Percentiles rank a stretch among this genome's conserved stretches.
Evolutionary conservation across 2,329 filamentous ascomycete genomes (phyloP).

Genomic region (Sporothrix pallida): DNA sequence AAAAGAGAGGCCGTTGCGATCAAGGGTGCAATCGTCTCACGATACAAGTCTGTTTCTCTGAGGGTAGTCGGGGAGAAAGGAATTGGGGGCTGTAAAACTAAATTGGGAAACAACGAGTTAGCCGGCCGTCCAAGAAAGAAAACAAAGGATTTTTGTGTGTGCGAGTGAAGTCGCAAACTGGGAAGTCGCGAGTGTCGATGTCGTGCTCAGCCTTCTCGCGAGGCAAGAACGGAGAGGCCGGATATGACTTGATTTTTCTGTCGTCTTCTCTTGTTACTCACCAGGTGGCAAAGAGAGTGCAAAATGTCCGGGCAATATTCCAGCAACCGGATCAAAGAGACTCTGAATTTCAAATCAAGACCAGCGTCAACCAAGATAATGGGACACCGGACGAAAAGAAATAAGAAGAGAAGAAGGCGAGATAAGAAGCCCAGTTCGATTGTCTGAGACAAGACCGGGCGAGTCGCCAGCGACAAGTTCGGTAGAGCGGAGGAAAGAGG

Average conservation of each 20-base stretch:
- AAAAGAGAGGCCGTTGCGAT: constrained; percentile 16
- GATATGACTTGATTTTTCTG: background rate
- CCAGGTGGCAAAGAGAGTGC: constrained; percentile 27
- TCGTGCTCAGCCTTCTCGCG: background rate
- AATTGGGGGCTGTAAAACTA: background rate
- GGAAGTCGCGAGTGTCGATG: constrained; percentile 8
- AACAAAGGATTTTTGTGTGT: background rate
- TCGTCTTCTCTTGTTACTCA: constrained; percentile 10
- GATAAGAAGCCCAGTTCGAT: constrained; percentile 36
- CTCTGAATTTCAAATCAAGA: constrained; percentile 13
- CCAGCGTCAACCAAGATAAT: constrained; percentile 24
- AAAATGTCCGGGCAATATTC: constrained; percentile 43
- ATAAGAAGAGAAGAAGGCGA: background rate
- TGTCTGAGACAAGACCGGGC: constrained; percentile 40
- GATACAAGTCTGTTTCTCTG: constrained; percentile 19
- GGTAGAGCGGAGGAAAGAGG: background rate
- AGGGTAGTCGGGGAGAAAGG: constrained; percentile 12
- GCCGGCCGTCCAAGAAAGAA: constrained; percentile 1
- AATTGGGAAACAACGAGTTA: constrained; percentile 25
- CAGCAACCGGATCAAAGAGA: constrained; percentile 42
- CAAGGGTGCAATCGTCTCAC: background rate
- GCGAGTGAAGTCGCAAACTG: background rate
- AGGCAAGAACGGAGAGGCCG: background rate
- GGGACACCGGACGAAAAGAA: constrained; percentile 12
- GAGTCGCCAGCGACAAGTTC: constrained; percentile 36